phyloP scores from a whole-genome alignment of 164 flowering plant species.

The Sextonia rubra region DNA sequence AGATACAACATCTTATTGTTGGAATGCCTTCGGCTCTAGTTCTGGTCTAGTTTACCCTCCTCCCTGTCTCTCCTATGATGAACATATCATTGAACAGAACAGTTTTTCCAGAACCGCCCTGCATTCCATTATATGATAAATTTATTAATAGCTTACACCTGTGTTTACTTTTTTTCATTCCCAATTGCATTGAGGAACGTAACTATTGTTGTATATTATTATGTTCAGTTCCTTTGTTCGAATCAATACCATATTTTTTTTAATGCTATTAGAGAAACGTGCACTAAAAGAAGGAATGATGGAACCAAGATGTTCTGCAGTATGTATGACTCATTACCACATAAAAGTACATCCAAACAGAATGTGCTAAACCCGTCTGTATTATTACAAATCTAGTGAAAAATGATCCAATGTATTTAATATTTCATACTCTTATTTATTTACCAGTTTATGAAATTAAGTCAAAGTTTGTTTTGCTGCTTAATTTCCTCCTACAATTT shows the following conservation, averaged over 20 bases:
- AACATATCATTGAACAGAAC: slow-evolving; percentile 29
- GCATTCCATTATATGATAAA: slow-evolving; percentile 10
- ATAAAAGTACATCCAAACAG: no score
- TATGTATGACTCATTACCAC: no score
- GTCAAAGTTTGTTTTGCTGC: no score
- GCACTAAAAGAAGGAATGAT: not conserved
- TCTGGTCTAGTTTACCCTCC: slow-evolving; percentile 53
- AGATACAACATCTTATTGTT: slow-evolving; percentile 54
- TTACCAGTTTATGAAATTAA: no score
- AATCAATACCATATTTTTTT: not conserved
- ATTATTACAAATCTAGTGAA: no score
- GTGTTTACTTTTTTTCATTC: not conserved
- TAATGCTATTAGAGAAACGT: not conserved
- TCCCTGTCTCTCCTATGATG: slow-evolving; percentile 43
- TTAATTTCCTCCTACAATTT: no score
- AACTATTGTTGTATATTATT: not conserved
- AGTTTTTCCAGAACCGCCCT: slow-evolving; percentile 11
- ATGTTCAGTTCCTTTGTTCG: not conserved
- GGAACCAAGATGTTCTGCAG: no score
- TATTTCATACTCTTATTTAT: no score
- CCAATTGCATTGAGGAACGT: not conserved
- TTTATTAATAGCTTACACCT: not conserved
- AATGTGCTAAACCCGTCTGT: no score
- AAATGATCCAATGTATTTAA: no score
- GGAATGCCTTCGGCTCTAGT: slow-evolving; percentile 68